phyloP scores from a whole-genome alignment of 495 filamentous ascomycete genomes.

The Penicillium robsamsonii region DNA sequence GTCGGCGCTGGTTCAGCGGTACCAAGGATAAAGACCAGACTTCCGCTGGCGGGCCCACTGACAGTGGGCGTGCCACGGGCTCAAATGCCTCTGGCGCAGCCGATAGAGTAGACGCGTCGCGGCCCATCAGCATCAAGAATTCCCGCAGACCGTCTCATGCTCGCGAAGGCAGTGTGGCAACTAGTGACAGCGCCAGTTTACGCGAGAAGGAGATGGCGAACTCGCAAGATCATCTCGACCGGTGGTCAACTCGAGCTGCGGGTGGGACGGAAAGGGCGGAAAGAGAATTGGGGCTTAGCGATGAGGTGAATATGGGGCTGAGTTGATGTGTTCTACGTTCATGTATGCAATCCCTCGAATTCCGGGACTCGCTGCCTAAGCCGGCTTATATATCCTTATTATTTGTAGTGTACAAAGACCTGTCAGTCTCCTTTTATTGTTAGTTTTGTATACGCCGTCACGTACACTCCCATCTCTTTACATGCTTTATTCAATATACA shows the following conservation, averaged over 20 bases:
- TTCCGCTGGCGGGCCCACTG: conserved; percentile 21
- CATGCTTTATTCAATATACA: too few species aligned
- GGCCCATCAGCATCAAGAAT: conserved; percentile 36
- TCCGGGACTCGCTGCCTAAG: not conserved
- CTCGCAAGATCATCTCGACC: conserved; percentile 46
- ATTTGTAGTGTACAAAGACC: not conserved
- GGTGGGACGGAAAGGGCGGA: conserved; percentile 45
- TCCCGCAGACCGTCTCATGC: conserved; percentile 30
- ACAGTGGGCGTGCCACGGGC: conserved; percentile 21
- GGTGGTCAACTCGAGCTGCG: conserved; percentile 39
- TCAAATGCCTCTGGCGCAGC: conserved; percentile 12
- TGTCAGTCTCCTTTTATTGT: not conserved
- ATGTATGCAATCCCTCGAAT: not conserved
- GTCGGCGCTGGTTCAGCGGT: conserved; percentile 45
- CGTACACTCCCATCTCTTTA: too few species aligned
- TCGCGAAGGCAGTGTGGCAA: conserved; percentile 36
- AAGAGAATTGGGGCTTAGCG: conserved; percentile 47
- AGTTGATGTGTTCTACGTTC: conserved; percentile 35
- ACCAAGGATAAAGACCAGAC: conserved; percentile 38
- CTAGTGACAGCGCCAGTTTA: conserved; percentile 41
- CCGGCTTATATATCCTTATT: conserved; percentile 1
- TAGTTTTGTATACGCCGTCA: too few species aligned
- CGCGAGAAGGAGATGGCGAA: conserved; percentile 52
- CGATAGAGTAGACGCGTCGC: conserved; percentile 25
- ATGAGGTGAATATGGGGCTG: conserved; percentile 55